Percentiles rank a stretch among this genome's conserved stretches.
Conservation (phyloP, 768 basidiomycete species). For the Lactarius indigo region DNA sequence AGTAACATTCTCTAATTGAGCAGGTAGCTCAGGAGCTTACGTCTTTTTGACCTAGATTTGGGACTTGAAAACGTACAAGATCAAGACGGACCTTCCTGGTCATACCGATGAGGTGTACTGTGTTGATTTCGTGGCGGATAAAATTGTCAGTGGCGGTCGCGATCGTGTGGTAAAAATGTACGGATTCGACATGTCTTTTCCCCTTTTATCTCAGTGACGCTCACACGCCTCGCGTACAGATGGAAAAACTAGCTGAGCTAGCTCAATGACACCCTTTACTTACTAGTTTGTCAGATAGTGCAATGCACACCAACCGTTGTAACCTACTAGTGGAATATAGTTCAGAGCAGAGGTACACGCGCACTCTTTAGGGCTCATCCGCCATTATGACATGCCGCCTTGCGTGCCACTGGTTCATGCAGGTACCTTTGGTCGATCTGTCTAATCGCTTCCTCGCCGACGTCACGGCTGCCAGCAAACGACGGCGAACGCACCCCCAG, state of each 20-base stretch:
- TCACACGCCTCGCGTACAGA: slow-evolving; percentile 1
- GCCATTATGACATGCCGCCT: background rate
- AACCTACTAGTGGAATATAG: background rate
- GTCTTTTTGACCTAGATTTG: slow-evolving; percentile 62
- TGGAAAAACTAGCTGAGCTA: slow-evolving; percentile 23
- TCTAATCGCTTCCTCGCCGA: background rate
- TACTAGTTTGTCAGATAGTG: background rate
- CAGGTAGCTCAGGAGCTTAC: background rate
- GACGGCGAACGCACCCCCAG: background rate
- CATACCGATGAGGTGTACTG: slow-evolving; percentile 99
- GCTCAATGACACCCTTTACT: background rate
- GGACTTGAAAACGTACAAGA: slow-evolving; percentile 95
- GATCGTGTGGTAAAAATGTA: slow-evolving; percentile 94
- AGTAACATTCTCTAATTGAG: slow-evolving; percentile 41
- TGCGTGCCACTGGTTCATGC: background rate
- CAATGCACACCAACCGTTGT: background rate
- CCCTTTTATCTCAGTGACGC: background rate
- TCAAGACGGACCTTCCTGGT: slow-evolving; percentile 90
- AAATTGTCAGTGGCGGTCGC: slow-evolving; percentile 95
- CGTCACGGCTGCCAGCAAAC: background rate
- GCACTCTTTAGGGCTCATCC: background rate
- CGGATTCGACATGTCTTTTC: slow-evolving; percentile 30
- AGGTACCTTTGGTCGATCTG: background rate
- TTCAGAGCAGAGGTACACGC: background rate
- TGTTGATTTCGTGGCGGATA: slow-evolving; percentile 98